Evolutionary conservation across 805 yeast species (phyloP).

Genomic region (Lachancea dasiensis): DNA sequence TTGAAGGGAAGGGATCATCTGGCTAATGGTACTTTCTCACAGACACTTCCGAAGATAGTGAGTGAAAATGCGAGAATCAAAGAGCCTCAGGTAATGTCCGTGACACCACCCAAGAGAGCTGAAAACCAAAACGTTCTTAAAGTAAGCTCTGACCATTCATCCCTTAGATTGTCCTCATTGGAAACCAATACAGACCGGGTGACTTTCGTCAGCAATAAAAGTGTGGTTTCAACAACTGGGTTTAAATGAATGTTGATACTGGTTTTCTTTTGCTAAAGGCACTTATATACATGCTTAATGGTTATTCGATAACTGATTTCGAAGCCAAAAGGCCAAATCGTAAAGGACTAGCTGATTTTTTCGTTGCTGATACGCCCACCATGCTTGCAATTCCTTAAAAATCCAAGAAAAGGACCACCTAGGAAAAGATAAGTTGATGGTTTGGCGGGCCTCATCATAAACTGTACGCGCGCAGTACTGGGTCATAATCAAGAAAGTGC

Average conservation of each 20-base stretch:
- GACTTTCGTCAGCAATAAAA: slow-evolving; percentile 7
- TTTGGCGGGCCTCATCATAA: slow-evolving; percentile 56
- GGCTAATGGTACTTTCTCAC: not conserved
- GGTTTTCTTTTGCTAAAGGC: not conserved
- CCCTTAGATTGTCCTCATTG: slow-evolving; percentile 10
- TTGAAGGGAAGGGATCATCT: not conserved
- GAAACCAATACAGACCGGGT: not conserved
- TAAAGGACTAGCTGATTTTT: slow-evolving; percentile 26
- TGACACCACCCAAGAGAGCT: not conserved
- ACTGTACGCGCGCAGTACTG: slow-evolving; percentile 81
- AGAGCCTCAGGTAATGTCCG: too few relatives aligned
- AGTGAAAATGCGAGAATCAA: too few relatives aligned
- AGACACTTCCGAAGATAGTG: not conserved
- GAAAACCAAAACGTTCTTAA: slow-evolving; percentile 1
- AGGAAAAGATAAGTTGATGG: slow-evolving; percentile 13
- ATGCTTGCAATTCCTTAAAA: slow-evolving; percentile 18
- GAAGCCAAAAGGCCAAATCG: slow-evolving; percentile 29
- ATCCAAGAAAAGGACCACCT: slow-evolving; percentile 27
- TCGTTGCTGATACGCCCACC: slow-evolving; percentile 27
- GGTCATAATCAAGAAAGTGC: slow-evolving; percentile 86
- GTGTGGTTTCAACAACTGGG: slow-evolving; percentile 5
- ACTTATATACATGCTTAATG: slow-evolving; percentile 5
- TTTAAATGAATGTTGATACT: slow-evolving; percentile 3
- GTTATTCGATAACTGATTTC: slow-evolving; percentile 7
- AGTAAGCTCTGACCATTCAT: slow-evolving; percentile 12